Base-by-base conservation (phyloP, 2,329 filamentous ascomycete species). In the Sporothrix phasma region DNA sequence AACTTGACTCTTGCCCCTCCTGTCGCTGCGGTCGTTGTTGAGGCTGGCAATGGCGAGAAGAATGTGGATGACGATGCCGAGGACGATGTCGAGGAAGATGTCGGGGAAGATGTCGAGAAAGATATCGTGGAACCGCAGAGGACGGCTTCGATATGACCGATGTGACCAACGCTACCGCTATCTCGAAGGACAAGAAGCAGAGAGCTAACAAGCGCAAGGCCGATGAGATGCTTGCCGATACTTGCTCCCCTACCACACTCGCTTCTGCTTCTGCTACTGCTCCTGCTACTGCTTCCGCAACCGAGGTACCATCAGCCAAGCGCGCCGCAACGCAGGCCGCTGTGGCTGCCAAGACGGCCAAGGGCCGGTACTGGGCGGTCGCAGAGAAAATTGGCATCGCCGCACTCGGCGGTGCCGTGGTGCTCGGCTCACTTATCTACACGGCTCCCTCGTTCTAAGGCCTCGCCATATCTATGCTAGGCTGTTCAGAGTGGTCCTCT, bases 351-450 rank as follows among this genome's bases (percentile, higher is more conserved):
- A 26, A 17, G 26, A 65, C 41, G 47, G 1, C 19, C 24, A 65
- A 63, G 54, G 43, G 58, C 24, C 22, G 13, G 1, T 34, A 24
- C 5, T 65, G 66, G 67, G 62, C 66, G 2, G 47, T 65, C 1
- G 66, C 63, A 3, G 67, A 69, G 65, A 69, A 54, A 54, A 65
- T 75, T 8, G 74, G 74, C 7, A 75, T 74, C 64, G 74, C 74
- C 2, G 75, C 75, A 2, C 69, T 77, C 1, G 76, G 76, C 11
- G 73, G 74, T 8, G 71, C 73, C 1, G 72, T 74, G 61, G 70
- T 77, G 2, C 66, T 77, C 11, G 72, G 73, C 0, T 73, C 74
- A 1, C 69, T 77, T 13, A 73, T 77, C 47, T 76, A 74, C 66
- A 76, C 75, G 8, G 76, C 75, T 1, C 76, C 75, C 0, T 70